These are phyloP conservation scores for Trichosanthes truncata DNA, from an alignment of 306 rosid species.

Conservation along the genomic window DNA sequence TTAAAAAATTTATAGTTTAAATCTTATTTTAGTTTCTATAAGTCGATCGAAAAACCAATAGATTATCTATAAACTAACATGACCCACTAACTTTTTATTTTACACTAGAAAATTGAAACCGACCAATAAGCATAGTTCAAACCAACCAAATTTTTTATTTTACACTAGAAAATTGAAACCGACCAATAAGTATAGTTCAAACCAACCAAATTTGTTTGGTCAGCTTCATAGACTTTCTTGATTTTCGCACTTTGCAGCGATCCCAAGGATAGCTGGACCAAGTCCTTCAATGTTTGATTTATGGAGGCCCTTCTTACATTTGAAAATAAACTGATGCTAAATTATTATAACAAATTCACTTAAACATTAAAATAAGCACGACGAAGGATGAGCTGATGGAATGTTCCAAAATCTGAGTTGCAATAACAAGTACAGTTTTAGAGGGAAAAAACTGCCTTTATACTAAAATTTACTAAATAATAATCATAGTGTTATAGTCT, in stretches of 20 bases:
- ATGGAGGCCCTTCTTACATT: background rate
- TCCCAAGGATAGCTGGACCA: background rate
- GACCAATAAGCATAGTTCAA: background rate
- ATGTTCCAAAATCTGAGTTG: background rate
- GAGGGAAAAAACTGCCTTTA: background rate
- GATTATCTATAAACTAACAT: background rate
- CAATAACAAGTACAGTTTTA: background rate
- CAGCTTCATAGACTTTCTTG: background rate
- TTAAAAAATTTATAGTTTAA: background rate
- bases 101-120: background rate
- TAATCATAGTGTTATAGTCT: background rate
- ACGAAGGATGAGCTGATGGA: background rate
- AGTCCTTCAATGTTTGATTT: background rate
- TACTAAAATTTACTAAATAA: background rate
- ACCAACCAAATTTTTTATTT: background rate
- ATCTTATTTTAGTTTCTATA: background rate
- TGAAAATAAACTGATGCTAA: no score
- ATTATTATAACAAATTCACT: background rate
- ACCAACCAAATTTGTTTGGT: background rate
- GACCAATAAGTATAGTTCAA: background rate
- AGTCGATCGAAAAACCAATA: background rate
- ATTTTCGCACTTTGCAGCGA: background rate
- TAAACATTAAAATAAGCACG: slow-evolving; percentile 8
- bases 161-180: background rate
- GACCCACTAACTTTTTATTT: background rate